These are phyloP conservation scores for Penicillium sclerotigenum DNA, from an alignment of 2,329 filamentous ascomycete genomes.

Conservation along the genomic window DNA sequence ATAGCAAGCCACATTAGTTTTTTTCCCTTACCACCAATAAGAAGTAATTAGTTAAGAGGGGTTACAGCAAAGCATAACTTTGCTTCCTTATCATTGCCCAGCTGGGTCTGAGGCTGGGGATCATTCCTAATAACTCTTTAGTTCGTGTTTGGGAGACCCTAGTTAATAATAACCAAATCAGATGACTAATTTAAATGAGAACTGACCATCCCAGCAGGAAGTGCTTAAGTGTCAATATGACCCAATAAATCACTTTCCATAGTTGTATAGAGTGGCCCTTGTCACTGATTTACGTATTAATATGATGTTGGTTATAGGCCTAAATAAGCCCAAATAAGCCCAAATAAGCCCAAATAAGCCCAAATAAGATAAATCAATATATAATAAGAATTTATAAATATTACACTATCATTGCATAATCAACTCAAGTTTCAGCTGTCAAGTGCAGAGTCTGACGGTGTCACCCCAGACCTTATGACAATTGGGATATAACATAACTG, in stretches of 20 bases:
- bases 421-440: neutral
- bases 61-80: neutral
- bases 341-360: no score
- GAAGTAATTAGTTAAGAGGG: neutral
- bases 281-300: no score
- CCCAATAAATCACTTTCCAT: neutral
- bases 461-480: neutral
- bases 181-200: neutral
- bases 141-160: no score
- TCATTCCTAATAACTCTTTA: neutral
- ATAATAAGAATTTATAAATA: neutral
- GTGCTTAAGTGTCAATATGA: neutral
- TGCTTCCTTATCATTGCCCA: neutral
- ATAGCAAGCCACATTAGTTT: neutral
- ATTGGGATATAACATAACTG: slow-evolving; percentile 1
- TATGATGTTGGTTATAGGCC: no score
- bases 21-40: neutral
- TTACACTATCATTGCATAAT: neutral
- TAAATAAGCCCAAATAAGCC: no score
- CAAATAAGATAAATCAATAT: neutral
- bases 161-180: no score
- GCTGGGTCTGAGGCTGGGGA: neutral
- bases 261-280: no score
- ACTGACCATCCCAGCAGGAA: neutral
- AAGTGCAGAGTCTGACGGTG: neutral